These are phyloP conservation scores for Nannochloris sp. DNA, from an alignment of 139 green algal species.

Conservation along the genomic window DNA sequence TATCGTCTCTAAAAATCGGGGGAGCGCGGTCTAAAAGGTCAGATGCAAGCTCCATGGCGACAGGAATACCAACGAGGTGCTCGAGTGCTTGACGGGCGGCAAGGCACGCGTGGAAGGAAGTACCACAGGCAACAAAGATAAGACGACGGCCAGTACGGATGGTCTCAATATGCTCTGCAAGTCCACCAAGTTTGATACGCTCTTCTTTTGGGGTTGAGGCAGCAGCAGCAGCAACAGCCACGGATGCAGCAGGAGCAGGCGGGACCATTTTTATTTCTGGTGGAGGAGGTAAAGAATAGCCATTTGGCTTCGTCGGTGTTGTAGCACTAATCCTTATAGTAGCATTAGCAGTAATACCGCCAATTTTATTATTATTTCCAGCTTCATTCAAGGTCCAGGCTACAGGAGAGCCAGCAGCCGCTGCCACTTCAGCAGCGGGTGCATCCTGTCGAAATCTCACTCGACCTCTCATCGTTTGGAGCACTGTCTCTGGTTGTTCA, in stretches of 20 bases:
- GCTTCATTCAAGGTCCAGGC: too few relatives aligned
- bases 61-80: slow-evolving; percentile 54
- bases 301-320: too few relatives aligned
- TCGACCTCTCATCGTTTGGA: slow-evolving; percentile 73
- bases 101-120: slow-evolving; percentile 83
- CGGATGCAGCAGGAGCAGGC: too few relatives aligned
- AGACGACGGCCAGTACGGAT: slow-evolving; percentile 74
- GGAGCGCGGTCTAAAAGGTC: slow-evolving; percentile 84
- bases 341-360: too few relatives aligned
- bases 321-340: too few relatives aligned
- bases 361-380: too few relatives aligned
- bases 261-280: too few relatives aligned
- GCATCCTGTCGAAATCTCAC: slow-evolving; percentile 45
- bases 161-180: slow-evolving; percentile 53
- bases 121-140: slow-evolving; percentile 92
- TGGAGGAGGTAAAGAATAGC: too few relatives aligned
- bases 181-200: slow-evolving; percentile 73
- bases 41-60: slow-evolving; percentile 86
- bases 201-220: too few relatives aligned
- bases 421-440: not conserved
- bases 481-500: slow-evolving; percentile 89
- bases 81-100: slow-evolving; percentile 53
- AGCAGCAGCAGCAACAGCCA: too few relatives aligned
- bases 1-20: slow-evolving; percentile 92
- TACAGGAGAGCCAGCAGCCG: too few relatives aligned